Percentiles rank a stretch among this genome's conserved stretches.
phyloP scores from a whole-genome alignment of 352 stramenopile genomes.

The Phytopythium aichiense region DNA sequence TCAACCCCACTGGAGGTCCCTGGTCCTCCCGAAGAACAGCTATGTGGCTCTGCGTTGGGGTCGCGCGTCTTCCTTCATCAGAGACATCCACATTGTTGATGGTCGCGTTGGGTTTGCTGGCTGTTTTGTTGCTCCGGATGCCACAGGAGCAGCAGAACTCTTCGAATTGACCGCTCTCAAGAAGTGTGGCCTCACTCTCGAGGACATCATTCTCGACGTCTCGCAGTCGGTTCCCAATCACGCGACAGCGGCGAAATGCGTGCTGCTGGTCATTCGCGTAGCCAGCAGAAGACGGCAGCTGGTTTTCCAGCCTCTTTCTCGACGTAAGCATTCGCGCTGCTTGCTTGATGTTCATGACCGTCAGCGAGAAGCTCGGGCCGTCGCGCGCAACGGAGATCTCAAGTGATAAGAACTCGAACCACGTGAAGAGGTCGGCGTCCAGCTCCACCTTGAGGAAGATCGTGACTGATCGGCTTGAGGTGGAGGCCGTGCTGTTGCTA shows the following conservation, averaged over 20 bases:
- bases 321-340: background rate
- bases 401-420: slow-evolving; percentile 50
- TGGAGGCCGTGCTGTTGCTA: no score
- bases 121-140: background rate
- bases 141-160: background rate
- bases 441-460: slow-evolving; percentile 40
- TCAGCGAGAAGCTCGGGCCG: slow-evolving; percentile 33
- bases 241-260: slow-evolving; percentile 27
- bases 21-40: background rate
- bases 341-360: slow-evolving; percentile 10
- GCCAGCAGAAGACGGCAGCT: slow-evolving; percentile 10
- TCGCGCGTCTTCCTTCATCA: background rate
- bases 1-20: background rate
- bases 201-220: slow-evolving; percentile 40
- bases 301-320: slow-evolving; percentile 14
- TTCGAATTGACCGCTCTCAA: background rate
- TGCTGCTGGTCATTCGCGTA: slow-evolving; percentile 29
- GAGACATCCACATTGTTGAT: background rate
- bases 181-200: background rate
- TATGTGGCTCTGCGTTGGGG: background rate
- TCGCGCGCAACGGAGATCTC: slow-evolving; percentile 48
- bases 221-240: slow-evolving; percentile 25
- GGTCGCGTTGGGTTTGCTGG: no score
- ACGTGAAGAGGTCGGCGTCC: slow-evolving; percentile 46
- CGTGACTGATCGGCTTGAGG: background rate